Conservation (phyloP, 805 yeast species). For the Yarrowia sp. region DNA sequence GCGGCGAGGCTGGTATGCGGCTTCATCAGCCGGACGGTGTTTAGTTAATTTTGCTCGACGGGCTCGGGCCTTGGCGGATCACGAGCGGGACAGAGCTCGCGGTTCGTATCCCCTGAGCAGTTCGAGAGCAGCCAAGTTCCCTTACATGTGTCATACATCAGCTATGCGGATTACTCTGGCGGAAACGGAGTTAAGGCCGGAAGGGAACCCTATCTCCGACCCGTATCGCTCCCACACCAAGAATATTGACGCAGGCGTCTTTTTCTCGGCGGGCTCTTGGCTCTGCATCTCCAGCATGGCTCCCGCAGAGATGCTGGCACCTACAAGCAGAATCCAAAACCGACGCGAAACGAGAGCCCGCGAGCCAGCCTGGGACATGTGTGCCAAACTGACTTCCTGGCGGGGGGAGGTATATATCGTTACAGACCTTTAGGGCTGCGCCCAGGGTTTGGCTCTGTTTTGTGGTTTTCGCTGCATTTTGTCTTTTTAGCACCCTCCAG, state of each 20-base stretch:
- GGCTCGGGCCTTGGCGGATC: too few relatives aligned
- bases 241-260: background rate
- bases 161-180: background rate
- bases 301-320: too few relatives aligned
- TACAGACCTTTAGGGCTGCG: background rate
- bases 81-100: too few relatives aligned
- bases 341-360: conserved; percentile 17
- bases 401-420: background rate
- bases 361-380: background rate
- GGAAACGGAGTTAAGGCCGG: conserved; percentile 16
- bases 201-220: conserved; percentile 5
- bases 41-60: background rate
- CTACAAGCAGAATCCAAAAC: background rate
- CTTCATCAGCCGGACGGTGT: background rate
- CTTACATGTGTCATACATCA: background rate
- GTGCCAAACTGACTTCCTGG: conserved; percentile 1
- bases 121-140: background rate
- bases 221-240: background rate
- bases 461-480: background rate
- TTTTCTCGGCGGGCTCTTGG: background rate
- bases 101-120: background rate
- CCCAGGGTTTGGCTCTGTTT: background rate
- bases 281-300: background rate
- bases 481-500: conserved; percentile 6
- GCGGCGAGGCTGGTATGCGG: conserved; percentile 21